Evolutionary conservation across 1,284 basidiomycete genomes (phyloP).

Genomic region (Cryptococcus sp.): DNA sequence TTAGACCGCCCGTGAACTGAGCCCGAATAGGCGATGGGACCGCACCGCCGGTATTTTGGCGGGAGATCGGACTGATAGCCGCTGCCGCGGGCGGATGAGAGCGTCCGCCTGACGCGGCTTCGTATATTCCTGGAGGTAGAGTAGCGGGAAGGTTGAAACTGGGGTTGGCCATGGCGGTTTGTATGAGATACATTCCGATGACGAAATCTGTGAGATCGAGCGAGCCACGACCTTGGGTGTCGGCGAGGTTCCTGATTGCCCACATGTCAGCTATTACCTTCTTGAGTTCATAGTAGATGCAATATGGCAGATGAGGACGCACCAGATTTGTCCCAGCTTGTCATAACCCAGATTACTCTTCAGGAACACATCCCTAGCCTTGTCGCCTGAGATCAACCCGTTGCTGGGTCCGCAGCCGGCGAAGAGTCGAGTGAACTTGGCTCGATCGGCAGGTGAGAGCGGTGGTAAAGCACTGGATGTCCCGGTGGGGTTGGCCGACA

Average conservation of each 20-base stretch:
- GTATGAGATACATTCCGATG: constrained; percentile 92
- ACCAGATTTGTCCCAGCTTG: constrained; percentile 93
- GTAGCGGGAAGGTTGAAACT: constrained; percentile 72
- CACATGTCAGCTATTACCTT: constrained; percentile 2
- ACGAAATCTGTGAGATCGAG: constrained; percentile 92
- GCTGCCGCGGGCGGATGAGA: constrained; percentile 24
- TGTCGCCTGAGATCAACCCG: constrained; percentile 79
- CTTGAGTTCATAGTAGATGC: not conserved
- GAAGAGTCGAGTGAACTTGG: constrained; percentile 81
- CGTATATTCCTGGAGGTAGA: constrained; percentile 88
- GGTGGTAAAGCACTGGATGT: constrained; percentile 58
- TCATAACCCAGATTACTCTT: constrained; percentile 90
- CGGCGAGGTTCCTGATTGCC: constrained; percentile 76
- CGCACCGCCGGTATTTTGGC: constrained; percentile 41
- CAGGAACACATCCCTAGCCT: constrained; percentile 88
- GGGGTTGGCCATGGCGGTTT: constrained; percentile 81
- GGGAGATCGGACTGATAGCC: constrained; percentile 32
- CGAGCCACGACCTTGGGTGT: constrained; percentile 86
- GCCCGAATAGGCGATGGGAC: constrained; percentile 29
- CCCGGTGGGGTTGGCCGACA: constrained; percentile 55
- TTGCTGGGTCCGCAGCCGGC: constrained; percentile 69
- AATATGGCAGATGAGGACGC: no score
- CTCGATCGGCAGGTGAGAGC: constrained; percentile 73
- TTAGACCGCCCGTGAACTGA: constrained; percentile 57
- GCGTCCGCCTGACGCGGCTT: constrained; percentile 68